Evolutionary conservation across 1,284 basidiomycete genomes (phyloP), one percentile per base, ranked within the genome.

Genomic region (Schizophyllum commune): DNA sequence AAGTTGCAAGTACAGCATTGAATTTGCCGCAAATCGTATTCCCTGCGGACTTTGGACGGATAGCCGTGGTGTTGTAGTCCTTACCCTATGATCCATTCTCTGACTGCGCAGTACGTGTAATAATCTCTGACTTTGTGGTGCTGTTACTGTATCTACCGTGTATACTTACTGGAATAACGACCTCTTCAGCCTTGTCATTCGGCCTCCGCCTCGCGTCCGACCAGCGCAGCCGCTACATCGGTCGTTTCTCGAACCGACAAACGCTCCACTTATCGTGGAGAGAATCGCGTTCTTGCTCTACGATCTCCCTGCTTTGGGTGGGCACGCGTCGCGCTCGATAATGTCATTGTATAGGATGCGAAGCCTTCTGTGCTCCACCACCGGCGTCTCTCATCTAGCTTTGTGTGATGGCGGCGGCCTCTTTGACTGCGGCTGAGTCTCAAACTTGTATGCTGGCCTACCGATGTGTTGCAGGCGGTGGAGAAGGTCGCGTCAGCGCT

Each of bases 1-100:
- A 81, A 76, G 58, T 52, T 20, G 17, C 39, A 47, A 11, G 17
- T 13, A 17, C 39, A 47, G 39, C 39, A 47, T 47, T 47, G 39
- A 47, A 47, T 8, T 3, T 47, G 13, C 17, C 39, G 8, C 17
- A 47, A 13, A 11, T 47, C 13, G 13, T 47, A 13, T 47, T 47
- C 39, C 9, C 39, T 11, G 39, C 17, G 13, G 39, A 11, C 39
- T 57, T 27, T 57, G 32, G 32, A 57, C 27, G 8, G 9, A 47
- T 47, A 11, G 39, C 39, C 39, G 39, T 47, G 17, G 9, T 13
- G 39, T 13, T 17, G 39, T 11, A 13, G 4, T 47, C 39, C 17
- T 17, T 47, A 27, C 27, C 27, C 27, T 27, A 27, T 27, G 27
- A 27, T 5, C 27, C 27, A 27, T 27, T 27, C 27, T 27, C 27